Percentiles rank a stretch among this genome's conserved stretches.
Evolutionary conservation across 805 yeast genomes (phyloP).

Genomic region (Clavispora asparagi): DNA sequence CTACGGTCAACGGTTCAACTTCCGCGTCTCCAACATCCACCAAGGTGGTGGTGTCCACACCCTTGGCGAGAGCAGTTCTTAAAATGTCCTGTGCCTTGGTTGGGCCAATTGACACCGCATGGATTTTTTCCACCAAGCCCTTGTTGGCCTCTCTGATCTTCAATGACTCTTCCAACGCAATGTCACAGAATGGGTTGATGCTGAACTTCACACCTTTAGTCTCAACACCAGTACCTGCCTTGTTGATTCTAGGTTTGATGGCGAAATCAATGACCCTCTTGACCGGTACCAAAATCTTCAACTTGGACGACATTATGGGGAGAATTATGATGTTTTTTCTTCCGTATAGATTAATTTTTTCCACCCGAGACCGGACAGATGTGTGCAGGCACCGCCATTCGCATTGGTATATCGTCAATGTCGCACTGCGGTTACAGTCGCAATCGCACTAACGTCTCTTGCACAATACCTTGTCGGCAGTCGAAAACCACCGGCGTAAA

Average conservation of each 20-base stretch:
- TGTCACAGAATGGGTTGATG: slow-evolving; percentile 96
- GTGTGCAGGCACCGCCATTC: slow-evolving; percentile 6
- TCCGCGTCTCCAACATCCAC: slow-evolving; percentile 69
- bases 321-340: background rate
- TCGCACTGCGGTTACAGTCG: background rate
- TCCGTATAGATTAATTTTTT: background rate
- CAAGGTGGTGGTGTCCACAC: slow-evolving; percentile 82
- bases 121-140: slow-evolving; percentile 69
- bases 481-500: background rate
- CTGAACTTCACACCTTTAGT: slow-evolving; percentile 86
- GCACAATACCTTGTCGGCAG: no score
- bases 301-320: slow-evolving; percentile 30
- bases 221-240: slow-evolving; percentile 78
- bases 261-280: slow-evolving; percentile 94
- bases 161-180: slow-evolving; percentile 93
- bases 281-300: slow-evolving; percentile 84
- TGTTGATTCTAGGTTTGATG: slow-evolving; percentile 86
- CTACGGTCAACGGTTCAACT: slow-evolving; percentile 84
- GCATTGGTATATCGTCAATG: background rate
- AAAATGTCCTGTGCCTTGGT: slow-evolving; percentile 81
- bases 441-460: no score
- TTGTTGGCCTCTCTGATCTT: slow-evolving; percentile 65
- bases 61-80: slow-evolving; percentile 89
- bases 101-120: slow-evolving; percentile 90
- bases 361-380: slow-evolving; percentile 2